Evolutionary conservation across 2,329 filamentous ascomycete species (phyloP), one percentile per base, ranked within the genome.

Genomic region (Ascomycota sp.): DNA sequence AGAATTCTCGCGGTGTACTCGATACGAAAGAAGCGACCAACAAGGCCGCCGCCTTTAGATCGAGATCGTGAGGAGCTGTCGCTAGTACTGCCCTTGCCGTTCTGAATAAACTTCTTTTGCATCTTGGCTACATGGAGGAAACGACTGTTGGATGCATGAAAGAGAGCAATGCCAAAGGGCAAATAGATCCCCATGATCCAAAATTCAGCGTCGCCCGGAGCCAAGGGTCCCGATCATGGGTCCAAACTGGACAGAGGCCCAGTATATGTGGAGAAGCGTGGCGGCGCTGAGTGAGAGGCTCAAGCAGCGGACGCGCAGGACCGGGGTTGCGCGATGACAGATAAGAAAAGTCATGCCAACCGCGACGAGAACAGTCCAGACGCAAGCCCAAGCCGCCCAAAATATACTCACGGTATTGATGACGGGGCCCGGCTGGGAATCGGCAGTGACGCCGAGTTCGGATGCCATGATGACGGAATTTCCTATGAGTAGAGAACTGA

Each of bases 131-230:
- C 51, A 34, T 69, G 52, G 13, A 71, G 57, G 32, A 75, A 66
- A 30, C 66, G 63, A 35, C 53, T 59, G 44, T 74, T 72, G 33
- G 65, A 65, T 20, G 66, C 69, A 38, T 75, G 69, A 42, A 75
- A 75, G 2, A 76, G 52, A 11, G 68, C 70, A 30, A 76, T 67
- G 21, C 71, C 70, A 28, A 69, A 59, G 5, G 71, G 72, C 6
- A 76, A 51, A 43, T 66, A 70, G 27, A 67, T 60, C 29, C 65
- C 62, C 71, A 76, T 76, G 42, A 72, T 56, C 63, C 68, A 76
- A 43, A 61, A 76, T 43, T 73, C 63, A 8, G 56, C 52, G 8
- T 59, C 51, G 29, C 60, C 62, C 0, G 67, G 61, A 19, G 49
- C 43, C 2, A 53, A 35, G 1, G 46, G 39, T 0, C 51, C 51